Conservation (phyloP, 495 filamentous ascomycete species). For the Polyplosphaeria fusca region DNA sequence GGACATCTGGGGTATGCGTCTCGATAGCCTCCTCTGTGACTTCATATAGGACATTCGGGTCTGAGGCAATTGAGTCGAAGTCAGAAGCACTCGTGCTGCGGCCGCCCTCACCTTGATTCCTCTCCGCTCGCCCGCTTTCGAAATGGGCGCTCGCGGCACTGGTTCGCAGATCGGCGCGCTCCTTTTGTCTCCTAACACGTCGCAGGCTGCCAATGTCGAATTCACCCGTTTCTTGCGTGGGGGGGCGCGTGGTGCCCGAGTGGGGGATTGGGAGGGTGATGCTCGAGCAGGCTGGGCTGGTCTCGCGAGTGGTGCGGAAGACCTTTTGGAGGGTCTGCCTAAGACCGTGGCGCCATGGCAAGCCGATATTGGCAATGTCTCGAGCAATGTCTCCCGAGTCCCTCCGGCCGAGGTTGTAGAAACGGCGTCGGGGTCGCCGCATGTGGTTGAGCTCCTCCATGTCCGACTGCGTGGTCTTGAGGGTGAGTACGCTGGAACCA, state of each 20-base stretch:
- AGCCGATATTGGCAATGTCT: background rate
- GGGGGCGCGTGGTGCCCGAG: conserved; percentile 12
- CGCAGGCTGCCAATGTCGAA: conserved; percentile 25
- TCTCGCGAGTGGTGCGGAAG: conserved; percentile 12
- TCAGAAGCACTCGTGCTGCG: too few relatives aligned
- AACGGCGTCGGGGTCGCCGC: conserved; percentile 9
- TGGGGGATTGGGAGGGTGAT: conserved; percentile 31
- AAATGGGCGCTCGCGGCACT: background rate
- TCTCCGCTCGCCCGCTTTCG: too few relatives aligned
- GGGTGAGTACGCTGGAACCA: conserved; percentile 18
- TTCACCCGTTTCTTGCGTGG: conserved; percentile 1
- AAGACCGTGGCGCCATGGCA: conserved; percentile 12
- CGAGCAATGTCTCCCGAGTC: conserved; percentile 3
- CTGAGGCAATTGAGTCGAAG: too few relatives aligned
- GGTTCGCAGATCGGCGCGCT: conserved; percentile 12
- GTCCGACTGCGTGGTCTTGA: conserved; percentile 26
- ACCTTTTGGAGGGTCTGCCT: conserved; percentile 23
- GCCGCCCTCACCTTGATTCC: background rate
- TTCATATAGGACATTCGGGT: too few relatives aligned
- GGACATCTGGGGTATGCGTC: conserved; percentile 50
- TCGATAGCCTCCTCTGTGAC: conserved; percentile 59
- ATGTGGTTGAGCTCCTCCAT: conserved; percentile 1
- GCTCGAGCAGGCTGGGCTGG: conserved; percentile 14
- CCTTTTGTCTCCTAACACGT: conserved; percentile 19
- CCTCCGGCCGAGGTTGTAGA: conserved; percentile 26